Conservation (phyloP, 768 basidiomycete species). For the Sistotremastrum suecicum region DNA sequence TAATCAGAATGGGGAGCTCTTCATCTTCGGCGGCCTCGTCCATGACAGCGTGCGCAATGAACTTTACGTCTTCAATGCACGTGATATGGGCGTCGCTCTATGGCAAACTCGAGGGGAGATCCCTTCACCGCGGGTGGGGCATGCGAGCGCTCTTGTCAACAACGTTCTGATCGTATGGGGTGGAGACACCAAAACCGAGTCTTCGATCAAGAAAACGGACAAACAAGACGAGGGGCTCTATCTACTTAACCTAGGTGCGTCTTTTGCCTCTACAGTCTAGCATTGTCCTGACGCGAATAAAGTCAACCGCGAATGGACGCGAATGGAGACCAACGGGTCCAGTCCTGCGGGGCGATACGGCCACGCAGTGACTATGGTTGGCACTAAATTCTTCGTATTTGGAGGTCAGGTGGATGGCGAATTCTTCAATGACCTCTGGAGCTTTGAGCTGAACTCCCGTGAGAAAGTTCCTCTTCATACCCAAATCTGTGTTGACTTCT, state of each 20-base stretch:
- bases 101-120: slow-evolving; percentile 82
- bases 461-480: slow-evolving; percentile 18
- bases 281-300: neutral
- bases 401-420: slow-evolving; percentile 93
- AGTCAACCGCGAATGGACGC: slow-evolving; percentile 95
- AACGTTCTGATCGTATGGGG: slow-evolving; percentile 97
- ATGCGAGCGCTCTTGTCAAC: slow-evolving; percentile 90
- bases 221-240: slow-evolving; percentile 89
- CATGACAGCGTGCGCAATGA: slow-evolving; percentile 84
- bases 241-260: slow-evolving; percentile 83
- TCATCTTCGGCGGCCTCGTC: slow-evolving; percentile 94
- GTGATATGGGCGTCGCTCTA: slow-evolving; percentile 64
- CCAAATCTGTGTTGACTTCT: slow-evolving; percentile 1
- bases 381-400: slow-evolving; percentile 86
- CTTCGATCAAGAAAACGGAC: slow-evolving; percentile 43
- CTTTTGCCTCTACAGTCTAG: neutral
- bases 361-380: slow-evolving; percentile 87
- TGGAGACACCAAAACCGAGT: slow-evolving; percentile 83
- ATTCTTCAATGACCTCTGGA: slow-evolving; percentile 92
- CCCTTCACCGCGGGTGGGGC: slow-evolving; percentile 86
- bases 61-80: slow-evolving; percentile 77
- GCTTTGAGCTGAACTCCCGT: slow-evolving; percentile 92
- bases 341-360: slow-evolving; percentile 87
- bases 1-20: slow-evolving; percentile 76
- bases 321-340: slow-evolving; percentile 60